phyloP scores from a whole-genome alignment of 2,329 filamentous ascomycete genomes.

The Pyrenochaeta sp. region DNA sequence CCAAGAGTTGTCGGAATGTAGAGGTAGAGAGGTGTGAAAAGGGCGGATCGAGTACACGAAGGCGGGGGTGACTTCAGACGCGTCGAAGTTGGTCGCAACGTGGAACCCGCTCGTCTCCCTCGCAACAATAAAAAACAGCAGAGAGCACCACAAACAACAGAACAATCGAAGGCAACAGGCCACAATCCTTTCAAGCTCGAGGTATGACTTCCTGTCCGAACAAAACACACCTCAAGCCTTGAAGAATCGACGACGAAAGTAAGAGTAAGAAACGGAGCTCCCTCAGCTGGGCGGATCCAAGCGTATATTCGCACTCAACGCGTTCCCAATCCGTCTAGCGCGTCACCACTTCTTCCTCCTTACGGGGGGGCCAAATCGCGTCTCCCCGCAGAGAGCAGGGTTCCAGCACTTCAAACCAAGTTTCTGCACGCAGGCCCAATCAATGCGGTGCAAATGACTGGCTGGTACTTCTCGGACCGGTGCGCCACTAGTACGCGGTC shows the following conservation, averaged over 20 bases:
- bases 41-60: slow-evolving; percentile 9
- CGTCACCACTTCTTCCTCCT: slow-evolving; percentile 14
- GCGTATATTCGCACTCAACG: slow-evolving; percentile 29
- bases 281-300: slow-evolving; percentile 8
- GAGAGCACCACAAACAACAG: neutral
- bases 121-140: slow-evolving; percentile 6
- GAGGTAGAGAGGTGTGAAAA: slow-evolving; percentile 8
- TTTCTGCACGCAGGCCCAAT: slow-evolving; percentile 21
- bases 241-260: slow-evolving; percentile 2
- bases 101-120: slow-evolving; percentile 3
- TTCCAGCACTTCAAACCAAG: slow-evolving; percentile 6
- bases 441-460: slow-evolving; percentile 22
- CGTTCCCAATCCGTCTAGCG: slow-evolving; percentile 35
- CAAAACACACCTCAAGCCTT: slow-evolving; percentile 1
- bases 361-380: neutral
- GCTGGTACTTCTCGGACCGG: slow-evolving; percentile 5
- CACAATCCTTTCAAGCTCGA: neutral
- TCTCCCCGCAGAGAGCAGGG: slow-evolving; percentile 11
- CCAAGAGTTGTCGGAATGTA: slow-evolving; percentile 3
- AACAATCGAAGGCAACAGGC: neutral
- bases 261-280: slow-evolving; percentile 11
- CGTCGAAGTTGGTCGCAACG: slow-evolving; percentile 14
- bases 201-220: too few species aligned
- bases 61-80: slow-evolving; percentile 14
- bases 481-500: slow-evolving; percentile 24